phyloP scores from a whole-genome alignment of 2,329 filamentous ascomycete species.

The Venturia carpophila region DNA sequence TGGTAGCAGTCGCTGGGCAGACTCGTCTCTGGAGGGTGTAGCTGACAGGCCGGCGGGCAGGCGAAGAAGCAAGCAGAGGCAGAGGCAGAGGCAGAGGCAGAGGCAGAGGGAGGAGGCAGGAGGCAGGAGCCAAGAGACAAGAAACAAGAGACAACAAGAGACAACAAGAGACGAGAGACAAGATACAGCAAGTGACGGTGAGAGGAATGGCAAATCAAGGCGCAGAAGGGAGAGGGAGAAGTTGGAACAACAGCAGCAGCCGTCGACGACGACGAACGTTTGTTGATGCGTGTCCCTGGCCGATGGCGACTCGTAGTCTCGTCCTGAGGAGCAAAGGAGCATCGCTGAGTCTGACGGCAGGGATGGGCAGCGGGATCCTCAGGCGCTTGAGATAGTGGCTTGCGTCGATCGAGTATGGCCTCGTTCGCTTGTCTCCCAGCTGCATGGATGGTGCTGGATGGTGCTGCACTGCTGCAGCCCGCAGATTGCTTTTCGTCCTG shows the following conservation, averaged over 20 bases:
- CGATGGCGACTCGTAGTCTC: neutral
- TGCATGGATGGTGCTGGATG: neutral
- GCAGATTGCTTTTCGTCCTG: neutral
- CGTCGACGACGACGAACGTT: too few relatives aligned
- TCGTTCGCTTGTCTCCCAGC: neutral
- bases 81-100: neutral
- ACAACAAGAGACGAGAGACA: too few relatives aligned
- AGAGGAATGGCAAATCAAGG: constrained; percentile 8
- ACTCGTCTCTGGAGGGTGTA: neutral
- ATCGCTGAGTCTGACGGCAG: constrained; percentile 15
- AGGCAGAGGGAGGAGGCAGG: neutral
- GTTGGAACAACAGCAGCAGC: too few relatives aligned
- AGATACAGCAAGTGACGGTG: constrained; percentile 5
- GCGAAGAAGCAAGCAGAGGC: neutral
- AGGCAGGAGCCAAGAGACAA: too few relatives aligned
- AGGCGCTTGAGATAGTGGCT: constrained; percentile 1
- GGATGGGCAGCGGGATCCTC: constrained; percentile 7
- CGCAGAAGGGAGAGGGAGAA: too few relatives aligned
- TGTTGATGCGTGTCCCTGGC: neutral
- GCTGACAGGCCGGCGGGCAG: neutral
- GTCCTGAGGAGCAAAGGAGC: too few relatives aligned
- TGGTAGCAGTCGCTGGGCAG: neutral
- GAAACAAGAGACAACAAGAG: too few relatives aligned
- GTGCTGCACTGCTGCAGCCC: too few relatives aligned
- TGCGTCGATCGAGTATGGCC: neutral